Conservation (phyloP, 2,329 filamentous ascomycete genomes). For the Penicillium sp. region DNA sequence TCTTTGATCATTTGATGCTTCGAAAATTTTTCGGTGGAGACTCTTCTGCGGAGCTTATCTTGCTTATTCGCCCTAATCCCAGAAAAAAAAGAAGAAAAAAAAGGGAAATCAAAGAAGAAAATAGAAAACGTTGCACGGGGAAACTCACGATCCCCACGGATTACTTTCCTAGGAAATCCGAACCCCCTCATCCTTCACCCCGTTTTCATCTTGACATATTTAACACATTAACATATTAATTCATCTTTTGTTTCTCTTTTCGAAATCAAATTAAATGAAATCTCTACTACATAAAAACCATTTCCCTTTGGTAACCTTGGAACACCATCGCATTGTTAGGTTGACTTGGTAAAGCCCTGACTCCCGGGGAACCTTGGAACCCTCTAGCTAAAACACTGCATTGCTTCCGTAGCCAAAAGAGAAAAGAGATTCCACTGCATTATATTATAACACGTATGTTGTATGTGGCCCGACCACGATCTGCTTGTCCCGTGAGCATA, state of each 20-base stretch:
- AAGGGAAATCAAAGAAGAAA: not conserved
- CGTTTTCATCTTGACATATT: no score
- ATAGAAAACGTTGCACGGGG: slow-evolving; percentile 15
- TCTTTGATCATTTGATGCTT: slow-evolving; percentile 22
- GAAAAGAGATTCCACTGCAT: slow-evolving; percentile 8
- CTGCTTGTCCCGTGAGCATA: not conserved
- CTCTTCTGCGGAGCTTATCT: slow-evolving; percentile 20
- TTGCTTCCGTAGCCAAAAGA: not conserved
- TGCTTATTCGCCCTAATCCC: slow-evolving; percentile 8
- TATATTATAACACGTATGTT: not conserved
- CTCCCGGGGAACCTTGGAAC: not conserved
- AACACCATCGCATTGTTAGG: not conserved
- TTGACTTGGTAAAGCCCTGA: not conserved
- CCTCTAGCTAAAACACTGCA: not conserved
- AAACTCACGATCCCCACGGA: slow-evolving; percentile 22
- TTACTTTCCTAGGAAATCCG: slow-evolving; percentile 21
- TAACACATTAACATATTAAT: no score
- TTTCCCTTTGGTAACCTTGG: not conserved
- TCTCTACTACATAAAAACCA: no score
- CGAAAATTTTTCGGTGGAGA: slow-evolving; percentile 23
- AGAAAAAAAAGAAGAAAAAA: slow-evolving; percentile 2
- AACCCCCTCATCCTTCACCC: slow-evolving; percentile 13
- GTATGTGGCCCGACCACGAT: not conserved
- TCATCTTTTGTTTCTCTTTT: not conserved
- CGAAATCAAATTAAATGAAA: not conserved